A percentile compares a stretch with the other conserved stretches of the same genome.
These are phyloP conservation scores for Heliamphora pulchella DNA, from an alignment of 179 eudicot genomes.

Conservation along the genomic window DNA sequence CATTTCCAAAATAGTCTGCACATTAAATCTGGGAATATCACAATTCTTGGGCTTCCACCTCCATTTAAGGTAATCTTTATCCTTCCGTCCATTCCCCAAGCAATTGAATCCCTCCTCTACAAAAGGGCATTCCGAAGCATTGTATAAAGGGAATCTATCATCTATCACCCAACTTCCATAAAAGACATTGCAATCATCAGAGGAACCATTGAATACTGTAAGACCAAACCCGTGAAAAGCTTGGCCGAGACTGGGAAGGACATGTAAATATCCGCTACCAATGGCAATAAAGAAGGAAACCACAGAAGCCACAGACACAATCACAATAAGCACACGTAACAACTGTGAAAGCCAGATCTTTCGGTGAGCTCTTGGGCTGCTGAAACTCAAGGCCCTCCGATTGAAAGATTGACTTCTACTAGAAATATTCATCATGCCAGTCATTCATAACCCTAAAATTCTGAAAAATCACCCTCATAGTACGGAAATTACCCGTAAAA, in stretches of 20 bases:
- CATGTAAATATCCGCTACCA: constrained; percentile 39
- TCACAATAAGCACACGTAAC: constrained; percentile 25
- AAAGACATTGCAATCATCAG: constrained; percentile 52
- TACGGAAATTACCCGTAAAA: constrained; percentile 2
- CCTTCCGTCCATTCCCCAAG: constrained; percentile 71
- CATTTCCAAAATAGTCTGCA: constrained; percentile 30
- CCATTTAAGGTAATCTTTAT: constrained; percentile 64
- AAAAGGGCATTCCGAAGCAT: constrained; percentile 85
- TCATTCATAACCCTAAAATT: constrained; percentile 8
- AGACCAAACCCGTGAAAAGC: constrained; percentile 29
- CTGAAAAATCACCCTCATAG: not conserved
- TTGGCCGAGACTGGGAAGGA: constrained; percentile 35
- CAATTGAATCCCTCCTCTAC: constrained; percentile 76
- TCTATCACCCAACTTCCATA: constrained; percentile 83
- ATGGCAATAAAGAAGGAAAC: constrained; percentile 41
- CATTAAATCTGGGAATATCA: constrained; percentile 63
- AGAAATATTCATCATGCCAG: constrained; percentile 13
- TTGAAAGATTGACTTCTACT: constrained; percentile 26
- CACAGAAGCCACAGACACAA: constrained; percentile 39
- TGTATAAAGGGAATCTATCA: constrained; percentile 66
- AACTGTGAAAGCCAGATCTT: constrained; percentile 24
- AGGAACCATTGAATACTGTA: constrained; percentile 11
- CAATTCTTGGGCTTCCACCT: constrained; percentile 87
- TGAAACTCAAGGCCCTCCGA: constrained; percentile 21
- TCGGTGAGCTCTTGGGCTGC: constrained; percentile 25